A percentile compares a stretch with the other conserved stretches of the same genome.
phyloP scores from a whole-genome alignment of 352 stramenopile species.

The Phytopythium litorale region DNA sequence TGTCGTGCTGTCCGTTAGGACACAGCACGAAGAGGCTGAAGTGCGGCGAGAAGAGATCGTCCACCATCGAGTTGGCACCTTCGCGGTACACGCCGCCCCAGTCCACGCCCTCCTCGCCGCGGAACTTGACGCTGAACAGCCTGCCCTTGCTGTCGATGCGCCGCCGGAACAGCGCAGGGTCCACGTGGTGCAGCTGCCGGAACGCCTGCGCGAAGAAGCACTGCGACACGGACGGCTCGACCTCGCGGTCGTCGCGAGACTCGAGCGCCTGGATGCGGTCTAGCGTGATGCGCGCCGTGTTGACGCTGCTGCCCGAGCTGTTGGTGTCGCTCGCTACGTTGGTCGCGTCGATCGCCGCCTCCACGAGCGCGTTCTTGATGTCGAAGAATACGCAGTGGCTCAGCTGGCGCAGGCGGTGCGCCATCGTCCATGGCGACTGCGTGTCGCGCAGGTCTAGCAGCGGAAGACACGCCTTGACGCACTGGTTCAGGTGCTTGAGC shows the following conservation, averaged over 20 bases:
- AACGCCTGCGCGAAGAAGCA: slow-evolving; percentile 95
- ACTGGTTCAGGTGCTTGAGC: slow-evolving; percentile 81
- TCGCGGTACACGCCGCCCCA: slow-evolving; percentile 89
- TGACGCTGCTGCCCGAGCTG: slow-evolving; percentile 40
- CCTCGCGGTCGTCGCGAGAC: slow-evolving; percentile 82
- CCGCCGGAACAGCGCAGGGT: slow-evolving; percentile 79
- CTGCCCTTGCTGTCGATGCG: slow-evolving; percentile 89
- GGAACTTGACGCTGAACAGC: slow-evolving; percentile 89
- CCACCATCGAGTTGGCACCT: slow-evolving; percentile 86
- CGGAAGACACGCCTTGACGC: slow-evolving; percentile 58
- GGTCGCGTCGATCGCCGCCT: slow-evolving; percentile 78
- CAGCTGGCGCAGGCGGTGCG: slow-evolving; percentile 58
- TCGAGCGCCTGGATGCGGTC: slow-evolving; percentile 83
- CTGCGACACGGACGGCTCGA: slow-evolving; percentile 85
- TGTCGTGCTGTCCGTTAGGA: slow-evolving; percentile 86
- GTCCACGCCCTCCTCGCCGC: slow-evolving; percentile 85
- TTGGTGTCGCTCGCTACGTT: slow-evolving; percentile 43
- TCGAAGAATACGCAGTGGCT: slow-evolving; percentile 89
- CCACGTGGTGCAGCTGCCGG: slow-evolving; percentile 82
- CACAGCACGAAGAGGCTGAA: slow-evolving; percentile 85
- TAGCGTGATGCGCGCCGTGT: slow-evolving; percentile 77
- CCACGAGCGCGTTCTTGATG: slow-evolving; percentile 74
- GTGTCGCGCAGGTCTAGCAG: slow-evolving; percentile 78
- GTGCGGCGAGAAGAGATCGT: slow-evolving; percentile 83
- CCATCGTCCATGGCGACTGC: slow-evolving; percentile 67